Conservation (phyloP, 768 basidiomycete genomes). For the Tulasnella sp. region DNA sequence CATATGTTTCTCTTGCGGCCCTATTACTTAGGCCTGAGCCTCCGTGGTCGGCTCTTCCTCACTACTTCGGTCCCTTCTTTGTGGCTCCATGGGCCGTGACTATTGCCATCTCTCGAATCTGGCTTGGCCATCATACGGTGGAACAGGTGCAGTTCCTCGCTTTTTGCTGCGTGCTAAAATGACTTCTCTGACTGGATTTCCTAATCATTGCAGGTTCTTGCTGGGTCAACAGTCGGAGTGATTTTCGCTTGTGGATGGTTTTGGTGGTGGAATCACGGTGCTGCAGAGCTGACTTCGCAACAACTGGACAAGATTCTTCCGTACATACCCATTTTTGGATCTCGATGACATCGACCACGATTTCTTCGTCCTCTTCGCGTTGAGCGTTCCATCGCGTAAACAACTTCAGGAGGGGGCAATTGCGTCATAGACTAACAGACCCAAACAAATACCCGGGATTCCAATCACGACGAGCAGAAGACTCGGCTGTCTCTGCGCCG, state of each 20-base stretch:
- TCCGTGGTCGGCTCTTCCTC: conserved; percentile 6
- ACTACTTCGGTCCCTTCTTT: not conserved
- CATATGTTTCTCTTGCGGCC: conserved; percentile 22
- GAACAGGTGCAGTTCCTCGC: conserved; percentile 4
- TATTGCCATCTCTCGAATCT: conserved; percentile 22
- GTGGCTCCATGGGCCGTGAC: conserved; percentile 17
- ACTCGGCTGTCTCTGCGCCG: not conserved
- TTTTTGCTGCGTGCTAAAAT: not conserved
- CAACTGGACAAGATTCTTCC: conserved; percentile 10
- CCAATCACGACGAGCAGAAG: conserved; percentile 17
- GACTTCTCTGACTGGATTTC: not conserved
- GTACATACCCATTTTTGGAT: conserved; percentile 8
- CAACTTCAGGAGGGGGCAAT: not conserved
- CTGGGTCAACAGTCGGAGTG: conserved; percentile 17
- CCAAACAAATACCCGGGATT: conserved; percentile 22
- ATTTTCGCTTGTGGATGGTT: conserved; percentile 12
- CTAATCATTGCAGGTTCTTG: not conserved
- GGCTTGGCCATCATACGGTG: conserved; percentile 25
- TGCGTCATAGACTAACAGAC: conserved; percentile 21
- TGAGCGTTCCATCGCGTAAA: not conserved
- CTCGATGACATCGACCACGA: not conserved
- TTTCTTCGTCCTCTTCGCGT: not conserved
- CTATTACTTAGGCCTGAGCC: conserved; percentile 4
- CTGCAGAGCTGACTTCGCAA: conserved; percentile 19
- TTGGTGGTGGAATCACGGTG: conserved; percentile 21